Percentiles rank a stretch among this genome's conserved stretches.
Evolutionary conservation across 202 grass and related monocot genomes (phyloP).

Genomic region (Elaeis oleifera): DNA sequence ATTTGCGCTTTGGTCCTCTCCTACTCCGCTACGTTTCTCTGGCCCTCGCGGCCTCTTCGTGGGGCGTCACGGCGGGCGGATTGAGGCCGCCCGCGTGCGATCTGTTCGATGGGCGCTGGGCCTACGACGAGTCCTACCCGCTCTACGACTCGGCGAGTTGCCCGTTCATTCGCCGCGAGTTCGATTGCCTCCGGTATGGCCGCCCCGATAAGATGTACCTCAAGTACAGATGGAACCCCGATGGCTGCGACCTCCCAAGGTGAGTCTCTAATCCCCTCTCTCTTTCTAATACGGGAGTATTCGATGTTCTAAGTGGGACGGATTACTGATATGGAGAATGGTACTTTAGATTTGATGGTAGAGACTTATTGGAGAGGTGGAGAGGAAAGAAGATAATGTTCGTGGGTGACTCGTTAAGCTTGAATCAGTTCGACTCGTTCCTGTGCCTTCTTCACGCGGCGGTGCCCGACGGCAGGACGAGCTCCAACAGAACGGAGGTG

Average conservation of each 20-base stretch:
- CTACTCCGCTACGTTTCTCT: too few relatives aligned
- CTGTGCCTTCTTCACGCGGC: conserved; percentile 72
- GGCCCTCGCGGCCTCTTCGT: too few relatives aligned
- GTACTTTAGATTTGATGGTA: conserved; percentile 46
- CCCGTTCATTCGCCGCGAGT: conserved; percentile 32
- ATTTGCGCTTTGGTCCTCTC: too few relatives aligned
- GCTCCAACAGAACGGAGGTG: background rate
- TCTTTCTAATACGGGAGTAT: too few relatives aligned
- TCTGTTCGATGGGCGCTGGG: conserved; percentile 26
- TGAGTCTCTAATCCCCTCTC: background rate
- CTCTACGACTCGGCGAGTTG: conserved; percentile 26
- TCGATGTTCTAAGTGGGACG: too few relatives aligned
- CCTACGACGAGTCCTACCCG: conserved; percentile 28
- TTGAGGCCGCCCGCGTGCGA: background rate
- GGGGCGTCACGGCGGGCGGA: too few relatives aligned
- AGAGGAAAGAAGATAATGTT: conserved; percentile 76
- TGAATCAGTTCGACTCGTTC: conserved; percentile 86
- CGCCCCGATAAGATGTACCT: conserved; percentile 26
- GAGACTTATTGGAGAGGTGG: conserved; percentile 47
- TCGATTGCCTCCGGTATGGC: conserved; percentile 32
- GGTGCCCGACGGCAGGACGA: conserved; percentile 23
- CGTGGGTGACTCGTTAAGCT: conserved; percentile 84
- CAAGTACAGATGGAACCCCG: conserved; percentile 35
- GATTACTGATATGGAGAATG: too few relatives aligned
- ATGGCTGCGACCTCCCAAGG: conserved; percentile 24